Evolutionary conservation across 164 flowering plant species (phyloP).

Genomic region (Dillenia turbinata): DNA sequence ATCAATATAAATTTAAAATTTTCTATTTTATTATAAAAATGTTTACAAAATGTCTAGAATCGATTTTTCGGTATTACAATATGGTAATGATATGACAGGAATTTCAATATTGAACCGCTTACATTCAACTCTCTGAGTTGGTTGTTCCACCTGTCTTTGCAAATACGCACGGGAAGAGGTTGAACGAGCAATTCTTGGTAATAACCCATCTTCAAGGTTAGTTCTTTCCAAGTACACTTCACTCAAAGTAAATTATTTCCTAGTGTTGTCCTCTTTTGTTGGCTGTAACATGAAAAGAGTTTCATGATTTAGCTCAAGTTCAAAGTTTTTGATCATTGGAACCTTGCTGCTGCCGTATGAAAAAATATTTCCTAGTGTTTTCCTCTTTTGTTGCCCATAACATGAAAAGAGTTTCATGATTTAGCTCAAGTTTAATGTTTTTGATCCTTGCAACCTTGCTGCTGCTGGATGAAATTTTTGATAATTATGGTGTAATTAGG

Average conservation of each 20-base stretch:
- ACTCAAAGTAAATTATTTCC: neutral
- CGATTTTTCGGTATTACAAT: too few species aligned
- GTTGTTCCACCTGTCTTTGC: slow-evolving; percentile 8
- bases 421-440: too few species aligned
- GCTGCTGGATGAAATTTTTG: neutral
- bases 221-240: slow-evolving; percentile 2
- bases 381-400: too few species aligned
- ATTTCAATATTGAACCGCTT: neutral
- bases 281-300: neutral
- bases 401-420: too few species aligned
- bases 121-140: neutral
- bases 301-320: neutral
- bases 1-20: too few species aligned
- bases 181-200: slow-evolving; percentile 21
- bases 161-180: slow-evolving; percentile 58
- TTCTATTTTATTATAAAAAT: too few species aligned
- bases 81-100: too few species aligned
- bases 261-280: neutral
- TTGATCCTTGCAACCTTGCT: neutral
- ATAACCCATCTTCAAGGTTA: slow-evolving; percentile 34
- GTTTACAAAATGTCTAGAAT: too few species aligned
- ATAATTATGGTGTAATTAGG: neutral
- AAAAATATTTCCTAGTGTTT: too few species aligned
- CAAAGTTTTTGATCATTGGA: neutral
- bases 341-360: too few species aligned